phyloP scores from a whole-genome alignment of 495 filamentous ascomycete species.

The Penicillium atrosanguineum region DNA sequence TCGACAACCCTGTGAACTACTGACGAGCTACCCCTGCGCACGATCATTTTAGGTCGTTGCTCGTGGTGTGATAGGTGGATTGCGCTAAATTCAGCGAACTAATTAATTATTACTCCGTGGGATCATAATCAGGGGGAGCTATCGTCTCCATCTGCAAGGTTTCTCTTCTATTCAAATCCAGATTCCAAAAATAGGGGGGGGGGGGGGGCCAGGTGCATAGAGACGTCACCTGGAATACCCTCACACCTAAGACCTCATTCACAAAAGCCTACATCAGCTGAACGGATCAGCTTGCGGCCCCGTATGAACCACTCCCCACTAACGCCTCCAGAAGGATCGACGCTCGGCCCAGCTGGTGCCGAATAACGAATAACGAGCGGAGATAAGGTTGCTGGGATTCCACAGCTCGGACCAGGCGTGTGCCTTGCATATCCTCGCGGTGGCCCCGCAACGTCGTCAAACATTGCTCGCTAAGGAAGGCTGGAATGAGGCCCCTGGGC shows the following conservation, averaged over 20 bases:
- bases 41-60: background rate
- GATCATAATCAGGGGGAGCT: background rate
- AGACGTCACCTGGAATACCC: background rate
- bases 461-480: slow-evolving; percentile 22
- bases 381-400: slow-evolving; percentile 35
- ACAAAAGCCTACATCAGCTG: background rate
- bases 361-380: background rate
- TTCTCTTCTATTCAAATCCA: background rate
- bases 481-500: slow-evolving; percentile 12
- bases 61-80: slow-evolving; percentile 5
- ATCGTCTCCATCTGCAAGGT: background rate
- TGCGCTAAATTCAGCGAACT: background rate
- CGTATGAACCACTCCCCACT: background rate
- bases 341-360: slow-evolving; percentile 4
- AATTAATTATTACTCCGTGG: background rate
- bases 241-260: background rate
- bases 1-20: background rate
- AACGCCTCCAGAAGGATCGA: slow-evolving; percentile 1
- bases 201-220: no score
- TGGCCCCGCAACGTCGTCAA: slow-evolving; percentile 24
- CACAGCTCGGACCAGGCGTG: slow-evolving; percentile 29
- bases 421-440: slow-evolving; percentile 34
- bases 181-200: background rate
- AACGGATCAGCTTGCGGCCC: background rate
- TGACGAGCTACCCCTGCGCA: slow-evolving; percentile 2